These are phyloP conservation scores for Pyrenophora teres DNA, from an alignment of 2,329 filamentous ascomycete species.

Conservation along the genomic window DNA sequence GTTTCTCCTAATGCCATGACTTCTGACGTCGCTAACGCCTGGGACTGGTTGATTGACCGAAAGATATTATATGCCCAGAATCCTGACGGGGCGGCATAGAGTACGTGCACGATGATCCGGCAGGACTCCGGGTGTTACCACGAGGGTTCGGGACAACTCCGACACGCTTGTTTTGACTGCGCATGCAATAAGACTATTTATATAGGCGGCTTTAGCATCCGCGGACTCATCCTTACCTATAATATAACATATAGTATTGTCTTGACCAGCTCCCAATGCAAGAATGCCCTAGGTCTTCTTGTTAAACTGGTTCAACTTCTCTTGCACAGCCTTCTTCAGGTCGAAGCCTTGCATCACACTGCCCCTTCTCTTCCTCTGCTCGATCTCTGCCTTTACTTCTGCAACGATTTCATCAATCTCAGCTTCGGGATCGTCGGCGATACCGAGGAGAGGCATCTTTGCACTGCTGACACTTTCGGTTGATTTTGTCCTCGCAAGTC, in stretches of 20 bases:
- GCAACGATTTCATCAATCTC: conserved; percentile 79
- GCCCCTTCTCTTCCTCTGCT: conserved; percentile 58
- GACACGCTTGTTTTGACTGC: neutral
- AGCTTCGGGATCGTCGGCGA: conserved; percentile 74
- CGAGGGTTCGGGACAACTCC: neutral
- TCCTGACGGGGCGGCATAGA: neutral
- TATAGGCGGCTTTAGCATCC: neutral
- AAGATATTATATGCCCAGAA: neutral
- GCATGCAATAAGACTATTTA: conserved; percentile 1
- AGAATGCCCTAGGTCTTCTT: conserved; percentile 19
- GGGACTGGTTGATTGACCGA: neutral
- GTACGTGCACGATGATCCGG: conserved; percentile 2
- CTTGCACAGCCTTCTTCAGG: conserved; percentile 43
- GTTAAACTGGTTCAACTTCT: conserved; percentile 44
- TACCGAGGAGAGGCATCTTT: conserved; percentile 71
- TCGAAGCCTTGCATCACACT: conserved; percentile 44
- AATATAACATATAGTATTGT: neutral
- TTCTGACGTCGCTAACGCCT: neutral
- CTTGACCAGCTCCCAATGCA: neutral
- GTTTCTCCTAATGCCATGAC: neutral
- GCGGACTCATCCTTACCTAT: neutral
- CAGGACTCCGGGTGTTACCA: neutral
- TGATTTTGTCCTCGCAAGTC: conserved; percentile 58
- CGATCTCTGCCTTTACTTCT: conserved; percentile 75
- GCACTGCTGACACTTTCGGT: conserved; percentile 57